Conservation (phyloP, 2,329 filamentous ascomycete species). For the Nemania diffusa region DNA sequence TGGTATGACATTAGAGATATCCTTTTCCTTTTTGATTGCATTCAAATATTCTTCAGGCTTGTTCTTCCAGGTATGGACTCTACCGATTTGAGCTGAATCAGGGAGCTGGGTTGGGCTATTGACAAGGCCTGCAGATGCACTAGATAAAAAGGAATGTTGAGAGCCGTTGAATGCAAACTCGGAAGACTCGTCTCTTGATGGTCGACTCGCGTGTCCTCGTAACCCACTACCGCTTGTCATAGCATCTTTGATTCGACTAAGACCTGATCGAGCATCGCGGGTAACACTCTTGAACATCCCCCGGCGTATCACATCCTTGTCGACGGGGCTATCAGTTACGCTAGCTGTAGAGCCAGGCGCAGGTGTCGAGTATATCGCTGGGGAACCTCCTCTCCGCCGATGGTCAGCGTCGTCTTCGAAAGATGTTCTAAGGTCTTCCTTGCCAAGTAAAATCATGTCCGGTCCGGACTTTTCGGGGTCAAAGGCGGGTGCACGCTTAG, state of each 20-base stretch:
- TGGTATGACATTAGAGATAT: constrained; percentile 40
- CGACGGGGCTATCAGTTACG: constrained; percentile 59
- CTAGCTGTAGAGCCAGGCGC: constrained; percentile 59
- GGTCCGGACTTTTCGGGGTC: constrained; percentile 59
- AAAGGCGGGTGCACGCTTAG: constrained; percentile 69
- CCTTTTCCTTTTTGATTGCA: constrained; percentile 53
- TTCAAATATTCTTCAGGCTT: constrained; percentile 69
- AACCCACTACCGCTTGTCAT: constrained; percentile 68
- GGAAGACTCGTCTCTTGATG: constrained; percentile 66
- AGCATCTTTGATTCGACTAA: constrained; percentile 86
- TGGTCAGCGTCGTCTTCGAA: constrained; percentile 62
- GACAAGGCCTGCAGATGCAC: constrained; percentile 50
- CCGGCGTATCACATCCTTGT: constrained; percentile 69
- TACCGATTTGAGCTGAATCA: constrained; percentile 54
- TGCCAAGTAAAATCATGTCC: constrained; percentile 63
- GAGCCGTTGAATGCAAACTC: constrained; percentile 52
- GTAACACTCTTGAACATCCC: constrained; percentile 82
- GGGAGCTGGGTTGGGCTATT: constrained; percentile 49
- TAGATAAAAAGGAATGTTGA: constrained; percentile 52
- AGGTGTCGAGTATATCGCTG: constrained; percentile 55
- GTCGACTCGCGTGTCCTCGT: constrained; percentile 63
- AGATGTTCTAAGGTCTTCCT: constrained; percentile 64
- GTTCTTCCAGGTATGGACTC: constrained; percentile 71
- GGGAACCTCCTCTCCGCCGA: constrained; percentile 59
- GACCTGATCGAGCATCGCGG: constrained; percentile 81